phyloP scores from a whole-genome alignment of 176 grass and related monocot genomes.

The Metroxylon sagu region DNA sequence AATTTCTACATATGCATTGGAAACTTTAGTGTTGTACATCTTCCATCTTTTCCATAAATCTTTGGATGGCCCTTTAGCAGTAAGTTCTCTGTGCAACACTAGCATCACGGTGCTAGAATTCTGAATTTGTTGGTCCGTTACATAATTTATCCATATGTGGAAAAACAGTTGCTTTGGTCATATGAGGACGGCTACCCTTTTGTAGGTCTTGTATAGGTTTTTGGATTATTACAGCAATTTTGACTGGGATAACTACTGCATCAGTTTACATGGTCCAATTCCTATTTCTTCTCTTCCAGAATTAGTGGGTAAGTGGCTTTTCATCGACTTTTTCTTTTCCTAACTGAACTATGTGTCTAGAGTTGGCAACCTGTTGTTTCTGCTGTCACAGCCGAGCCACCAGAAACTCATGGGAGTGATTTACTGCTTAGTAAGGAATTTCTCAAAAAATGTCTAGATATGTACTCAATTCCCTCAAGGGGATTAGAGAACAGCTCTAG shows the following conservation, averaged over 20 bases:
- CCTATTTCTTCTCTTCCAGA: slow-evolving; percentile 67
- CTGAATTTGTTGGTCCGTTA: too few relatives aligned
- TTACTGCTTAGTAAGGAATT: slow-evolving; percentile 43
- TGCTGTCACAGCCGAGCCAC: slow-evolving; percentile 38
- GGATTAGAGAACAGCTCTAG: slow-evolving; percentile 31
- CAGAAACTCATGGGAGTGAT: slow-evolving; percentile 33
- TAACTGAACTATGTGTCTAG: too few relatives aligned
- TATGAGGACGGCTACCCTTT: slow-evolving; percentile 16
- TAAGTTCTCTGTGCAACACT: slow-evolving; percentile 24
- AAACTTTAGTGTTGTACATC: slow-evolving; percentile 72
- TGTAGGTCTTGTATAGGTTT: slow-evolving; percentile 90
- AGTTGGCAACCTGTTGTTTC: slow-evolving; percentile 6
- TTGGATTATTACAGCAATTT: slow-evolving; percentile 93
- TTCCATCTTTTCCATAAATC: slow-evolving; percentile 64
- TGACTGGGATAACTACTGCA: slow-evolving; percentile 76
- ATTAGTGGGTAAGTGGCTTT: slow-evolving; percentile 59
- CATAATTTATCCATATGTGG: too few relatives aligned
- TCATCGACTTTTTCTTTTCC: background rate
- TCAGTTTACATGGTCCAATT: slow-evolving; percentile 67
- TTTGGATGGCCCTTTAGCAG: slow-evolving; percentile 62
- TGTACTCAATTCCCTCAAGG: slow-evolving; percentile 34
- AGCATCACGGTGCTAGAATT: too few relatives aligned
- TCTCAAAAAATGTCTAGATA: slow-evolving; percentile 41
- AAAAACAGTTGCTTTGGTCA: background rate
- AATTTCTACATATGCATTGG: slow-evolving; percentile 94